Evolutionary conservation across 2,329 filamentous ascomycete species (phyloP), one percentile per base, ranked within the genome.

Genomic region (Colletotrichum tamarilloi): DNA sequence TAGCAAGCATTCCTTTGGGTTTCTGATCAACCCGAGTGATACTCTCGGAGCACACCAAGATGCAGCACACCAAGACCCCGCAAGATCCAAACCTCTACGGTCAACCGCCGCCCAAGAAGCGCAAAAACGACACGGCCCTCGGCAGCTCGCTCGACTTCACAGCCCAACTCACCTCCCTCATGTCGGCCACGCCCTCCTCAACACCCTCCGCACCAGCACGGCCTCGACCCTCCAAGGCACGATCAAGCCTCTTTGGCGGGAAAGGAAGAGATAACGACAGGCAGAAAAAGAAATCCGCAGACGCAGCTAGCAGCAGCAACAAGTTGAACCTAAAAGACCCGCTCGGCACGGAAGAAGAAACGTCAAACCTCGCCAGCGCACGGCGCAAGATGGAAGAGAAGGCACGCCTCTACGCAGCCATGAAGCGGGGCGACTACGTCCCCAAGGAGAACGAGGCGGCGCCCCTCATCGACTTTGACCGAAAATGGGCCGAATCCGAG

Each of bases 381-480:
- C 93, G 92, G 81, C 90, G 92, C 76, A 94, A 92, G 79, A 94
- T 99, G 92, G 92, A 97, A 80, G 93, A 95, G 84, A 99, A 99
- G 83, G 95, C 94, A 4, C 90, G 93, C 5, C 84, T 97, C 2
- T 99, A 99, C 82, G 92, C 93, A 7, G 93, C 94, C 49, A 92
- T 99, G 91, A 97, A 97, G 83, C 89, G 94, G 42, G 95, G 96
- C n/a, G 92, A 97, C 79, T 92, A 94, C 82, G 86, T 94, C n/a
- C 86, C 89, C 19, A 88, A 88, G 68, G 89, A 93, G 76, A 89
- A 92, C 79, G 86, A 90, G 77, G 85, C 90, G 55, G 90, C 92
- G 77, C 88, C 90, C 28, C 89, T 97, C 30, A 93, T 99, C 3
- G 96, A 99, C 84, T 99, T 99, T 82, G 97, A 98, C 83, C 89